Evolutionary conservation across 495 filamentous ascomycete genomes (phyloP).

Genomic region (Penicillium riverlandense): DNA sequence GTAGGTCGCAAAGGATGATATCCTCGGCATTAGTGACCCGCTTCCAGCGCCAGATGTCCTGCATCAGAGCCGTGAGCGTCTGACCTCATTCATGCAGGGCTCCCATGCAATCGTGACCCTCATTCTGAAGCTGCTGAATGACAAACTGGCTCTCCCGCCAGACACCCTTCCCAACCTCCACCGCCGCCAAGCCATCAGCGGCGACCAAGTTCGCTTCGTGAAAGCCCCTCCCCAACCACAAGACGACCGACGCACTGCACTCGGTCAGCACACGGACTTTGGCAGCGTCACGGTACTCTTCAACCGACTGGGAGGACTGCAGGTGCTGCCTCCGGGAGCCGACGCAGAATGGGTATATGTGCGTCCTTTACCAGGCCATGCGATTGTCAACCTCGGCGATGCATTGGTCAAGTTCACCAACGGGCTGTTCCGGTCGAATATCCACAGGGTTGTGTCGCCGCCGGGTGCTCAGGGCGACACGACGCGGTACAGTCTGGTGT

Average conservation of each 20-base stretch:
- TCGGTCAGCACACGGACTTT: conserved; percentile 49
- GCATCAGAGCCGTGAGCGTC: conserved; percentile 24
- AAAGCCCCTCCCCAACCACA: conserved; percentile 36
- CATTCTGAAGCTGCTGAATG: conserved; percentile 44
- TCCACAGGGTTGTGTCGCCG: conserved; percentile 54
- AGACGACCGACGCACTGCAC: conserved; percentile 29
- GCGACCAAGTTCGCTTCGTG: conserved; percentile 54
- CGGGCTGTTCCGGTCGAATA: conserved; percentile 52
- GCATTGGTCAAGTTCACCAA: conserved; percentile 57
- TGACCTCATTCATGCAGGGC: conserved; percentile 39
- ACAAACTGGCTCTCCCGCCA: conserved; percentile 40
- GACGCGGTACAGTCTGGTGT: conserved; percentile 53
- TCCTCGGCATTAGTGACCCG: conserved; percentile 34
- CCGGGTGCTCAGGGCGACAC: conserved; percentile 45
- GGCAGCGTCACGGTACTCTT: conserved; percentile 51
- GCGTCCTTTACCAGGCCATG: conserved; percentile 47
- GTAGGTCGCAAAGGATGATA: conserved; percentile 46
- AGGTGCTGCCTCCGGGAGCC: conserved; percentile 42
- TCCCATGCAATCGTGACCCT: conserved; percentile 43
- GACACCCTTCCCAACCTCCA: conserved; percentile 42
- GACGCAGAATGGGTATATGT: conserved; percentile 54
- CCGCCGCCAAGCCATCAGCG: conserved; percentile 38
- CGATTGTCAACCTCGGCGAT: conserved; percentile 61
- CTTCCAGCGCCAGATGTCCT: conserved; percentile 42
- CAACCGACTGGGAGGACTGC: conserved; percentile 54